phyloP scores from a whole-genome alignment of 805 yeast species.

The Zygosaccharomyces bisporus region DNA sequence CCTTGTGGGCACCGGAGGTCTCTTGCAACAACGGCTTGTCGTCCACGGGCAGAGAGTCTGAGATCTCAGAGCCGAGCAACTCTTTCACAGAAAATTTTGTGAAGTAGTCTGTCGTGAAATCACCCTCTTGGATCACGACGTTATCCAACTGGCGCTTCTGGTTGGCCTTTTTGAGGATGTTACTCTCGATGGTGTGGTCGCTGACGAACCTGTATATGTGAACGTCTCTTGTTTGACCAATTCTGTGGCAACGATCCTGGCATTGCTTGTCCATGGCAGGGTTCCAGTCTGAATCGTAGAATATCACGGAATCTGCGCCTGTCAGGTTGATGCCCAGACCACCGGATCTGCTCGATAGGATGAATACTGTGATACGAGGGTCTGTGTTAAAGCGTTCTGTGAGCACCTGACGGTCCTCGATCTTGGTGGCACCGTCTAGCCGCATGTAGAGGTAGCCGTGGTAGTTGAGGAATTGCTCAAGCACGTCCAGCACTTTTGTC shows the following conservation, averaged over 20 bases:
- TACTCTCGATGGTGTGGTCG: conserved; percentile 93
- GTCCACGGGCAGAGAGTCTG: conserved; percentile 32
- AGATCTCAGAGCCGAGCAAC: conserved; percentile 56
- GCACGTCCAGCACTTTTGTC: conserved; percentile 92
- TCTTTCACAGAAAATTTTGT: conserved; percentile 83
- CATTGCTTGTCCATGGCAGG: conserved; percentile 99
- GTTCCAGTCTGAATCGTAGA: conserved; percentile 98
- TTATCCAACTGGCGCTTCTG: conserved; percentile 92
- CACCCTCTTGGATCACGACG: conserved; percentile 96
- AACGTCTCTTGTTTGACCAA: conserved; percentile 97
- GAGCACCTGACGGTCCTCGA: conserved; percentile 91
- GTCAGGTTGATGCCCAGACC: conserved; percentile 96
- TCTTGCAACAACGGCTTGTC: conserved; percentile 38
- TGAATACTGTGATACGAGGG: conserved; percentile 80
- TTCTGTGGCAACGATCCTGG: conserved; percentile 98
- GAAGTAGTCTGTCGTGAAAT: conserved; percentile 94
- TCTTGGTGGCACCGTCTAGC: conserved; percentile 94
- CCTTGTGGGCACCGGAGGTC: conserved; percentile 33
- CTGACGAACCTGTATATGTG: conserved; percentile 95
- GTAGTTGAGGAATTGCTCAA: conserved; percentile 88
- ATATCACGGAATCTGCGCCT: conserved; percentile 98
- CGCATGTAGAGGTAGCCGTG: conserved; percentile 94
- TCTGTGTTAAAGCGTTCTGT: conserved; percentile 93
- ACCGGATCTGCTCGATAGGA: conserved; percentile 93
- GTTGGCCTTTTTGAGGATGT: conserved; percentile 88